phyloP scores from a whole-genome alignment of 192 early-diverging fungal species.

The Linnemannia schmuckeri region DNA sequence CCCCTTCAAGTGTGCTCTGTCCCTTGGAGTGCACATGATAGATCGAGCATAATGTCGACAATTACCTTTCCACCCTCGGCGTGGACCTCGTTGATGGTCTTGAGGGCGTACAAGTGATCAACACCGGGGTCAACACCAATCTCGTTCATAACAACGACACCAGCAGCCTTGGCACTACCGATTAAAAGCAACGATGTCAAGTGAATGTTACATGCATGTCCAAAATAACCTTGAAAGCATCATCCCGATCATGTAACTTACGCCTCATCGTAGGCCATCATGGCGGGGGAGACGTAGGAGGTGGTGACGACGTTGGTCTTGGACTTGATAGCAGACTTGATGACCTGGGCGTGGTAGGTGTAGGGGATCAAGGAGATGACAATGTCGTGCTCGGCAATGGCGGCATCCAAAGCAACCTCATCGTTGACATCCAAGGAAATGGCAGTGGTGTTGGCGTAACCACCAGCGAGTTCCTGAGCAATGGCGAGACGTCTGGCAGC shows the following conservation, averaged over 20 bases:
- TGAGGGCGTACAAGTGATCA: slow-evolving; percentile 93
- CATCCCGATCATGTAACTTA: slow-evolving; percentile 56
- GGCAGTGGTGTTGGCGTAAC: slow-evolving; percentile 73
- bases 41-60: neutral
- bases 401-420: slow-evolving; percentile 76
- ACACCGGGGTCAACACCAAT: slow-evolving; percentile 98
- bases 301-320: slow-evolving; percentile 98
- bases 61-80: slow-evolving; percentile 82
- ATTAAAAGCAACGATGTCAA: slow-evolving; percentile 12
- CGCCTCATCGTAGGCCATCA: slow-evolving; percentile 90
- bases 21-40: neutral
- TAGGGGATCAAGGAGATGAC: slow-evolving; percentile 94
- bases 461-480: slow-evolving; percentile 76
- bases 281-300: slow-evolving; percentile 95
- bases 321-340: slow-evolving; percentile 89
- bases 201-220: neutral
- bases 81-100: slow-evolving; percentile 93
- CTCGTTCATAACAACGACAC: slow-evolving; percentile 96
- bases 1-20: neutral
- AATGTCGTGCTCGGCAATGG: slow-evolving; percentile 88
- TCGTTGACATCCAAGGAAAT: slow-evolving; percentile 86
- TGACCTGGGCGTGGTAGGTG: slow-evolving; percentile 90
- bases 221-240: neutral
- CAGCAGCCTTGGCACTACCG: slow-evolving; percentile 86
- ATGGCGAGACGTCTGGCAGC: slow-evolving; percentile 83